A percentile compares a stretch with the other conserved stretches of the same genome.
These are phyloP conservation scores for Auriscalpium vulgare DNA, from an alignment of 768 basidiomycete genomes.

Conservation along the genomic window DNA sequence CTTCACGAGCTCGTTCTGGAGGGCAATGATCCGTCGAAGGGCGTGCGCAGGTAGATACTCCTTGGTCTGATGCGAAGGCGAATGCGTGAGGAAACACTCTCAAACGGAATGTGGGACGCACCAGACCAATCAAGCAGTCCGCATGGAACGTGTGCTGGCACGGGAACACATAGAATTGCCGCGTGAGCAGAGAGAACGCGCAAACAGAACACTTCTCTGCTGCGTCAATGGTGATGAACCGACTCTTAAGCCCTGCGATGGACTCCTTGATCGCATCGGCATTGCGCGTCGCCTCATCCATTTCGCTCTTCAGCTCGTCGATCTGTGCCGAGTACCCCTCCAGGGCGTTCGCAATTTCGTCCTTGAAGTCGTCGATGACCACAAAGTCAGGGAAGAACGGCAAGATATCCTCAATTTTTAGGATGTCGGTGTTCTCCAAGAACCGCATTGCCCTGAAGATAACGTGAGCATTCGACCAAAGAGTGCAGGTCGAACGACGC, in stretches of 20 bases:
- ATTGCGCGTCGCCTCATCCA: conserved; percentile 90
- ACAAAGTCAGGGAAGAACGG: conserved; percentile 99
- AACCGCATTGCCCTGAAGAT: conserved; percentile 85
- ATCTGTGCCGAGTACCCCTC: conserved; percentile 93
- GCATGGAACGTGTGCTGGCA: conserved; percentile 98
- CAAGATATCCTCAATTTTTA: conserved; percentile 97
- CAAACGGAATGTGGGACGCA: conserved; percentile 32
- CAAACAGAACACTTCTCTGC: conserved; percentile 85
- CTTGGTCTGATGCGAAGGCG: conserved; percentile 59
- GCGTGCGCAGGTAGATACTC: conserved; percentile 80
- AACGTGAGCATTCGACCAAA: background rate
- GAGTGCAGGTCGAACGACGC: conserved; percentile 25
- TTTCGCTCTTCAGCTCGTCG: conserved; percentile 81
- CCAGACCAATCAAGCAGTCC: conserved; percentile 91
- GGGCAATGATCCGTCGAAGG: conserved; percentile 74
- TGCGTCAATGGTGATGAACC: conserved; percentile 88
- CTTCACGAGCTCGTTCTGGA: conserved; percentile 81
- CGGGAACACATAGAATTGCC: conserved; percentile 98
- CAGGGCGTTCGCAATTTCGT: conserved; percentile 92
- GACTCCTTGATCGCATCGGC: conserved; percentile 93
- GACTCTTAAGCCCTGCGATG: conserved; percentile 73
- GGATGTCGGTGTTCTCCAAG: conserved; percentile 85
- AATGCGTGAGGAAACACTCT: background rate
- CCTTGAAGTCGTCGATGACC: conserved; percentile 98
- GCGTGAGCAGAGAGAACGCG: conserved; percentile 61